Base-by-base conservation (phyloP, 2,329 filamentous ascomycete genomes). In the Colletotrichum sp. region DNA sequence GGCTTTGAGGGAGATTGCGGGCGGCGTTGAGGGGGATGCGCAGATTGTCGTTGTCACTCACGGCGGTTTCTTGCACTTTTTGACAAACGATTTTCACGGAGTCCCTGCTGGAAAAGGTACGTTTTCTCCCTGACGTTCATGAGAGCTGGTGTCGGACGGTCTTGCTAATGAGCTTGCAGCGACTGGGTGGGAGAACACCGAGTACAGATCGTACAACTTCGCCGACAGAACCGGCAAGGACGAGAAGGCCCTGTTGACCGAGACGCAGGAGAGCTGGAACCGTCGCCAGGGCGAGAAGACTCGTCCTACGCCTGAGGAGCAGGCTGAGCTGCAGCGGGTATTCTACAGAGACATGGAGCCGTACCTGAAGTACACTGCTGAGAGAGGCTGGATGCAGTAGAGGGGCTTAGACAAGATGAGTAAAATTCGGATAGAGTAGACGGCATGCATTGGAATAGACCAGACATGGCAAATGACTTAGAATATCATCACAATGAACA, bases 21-120 rank as follows among this genome's bases (percentile, higher is more conserved):
- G 90, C 86, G 80, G 81, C 7, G 64, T 69, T 3, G 75, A 79
- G 2, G 81, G 78, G 0, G 92, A 94, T 79, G 87, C 86, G 5
- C 90, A 96, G 79, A 90, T 98, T 32, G 91, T 93, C 0, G 88
- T 96, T 3, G 95, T 97, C 9, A 94, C 95, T 4, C 96, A 98
- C 80, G 96, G 96, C 3, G 94, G 94, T 1, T 94, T 96, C 79
- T 82, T 98, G 79, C 96, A 98, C 83, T 97, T 95, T 80, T 86
- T 98, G 77, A 97, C 95, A 0, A 91, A 96, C 78, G 95, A 98
- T 80, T 97, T 93, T 91, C 87, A 91, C 69, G 94, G 92, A 56
- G 89, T 90, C 28, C 82, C 84, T 79, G 79, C 87, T 5, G 79
- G 80, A 1, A 77, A 76, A 74, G 85, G 88, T 89, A 82, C 71